Evolutionary conservation across 345 rosid species (phyloP).

Genomic region (Firmiana major): DNA sequence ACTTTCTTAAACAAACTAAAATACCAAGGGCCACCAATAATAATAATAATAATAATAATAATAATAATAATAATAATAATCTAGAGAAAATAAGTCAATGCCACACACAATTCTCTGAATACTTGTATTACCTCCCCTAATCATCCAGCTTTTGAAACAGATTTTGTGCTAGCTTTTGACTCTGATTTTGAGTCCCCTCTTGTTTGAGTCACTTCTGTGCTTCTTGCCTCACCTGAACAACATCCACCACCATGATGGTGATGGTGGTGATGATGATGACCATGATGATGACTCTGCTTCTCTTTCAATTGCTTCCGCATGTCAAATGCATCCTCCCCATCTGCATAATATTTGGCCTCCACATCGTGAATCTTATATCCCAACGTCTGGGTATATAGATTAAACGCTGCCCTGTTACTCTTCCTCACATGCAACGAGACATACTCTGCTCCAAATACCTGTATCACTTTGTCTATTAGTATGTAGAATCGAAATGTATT

Average conservation of each 20-base stretch:
- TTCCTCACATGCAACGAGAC: conserved; percentile 92
- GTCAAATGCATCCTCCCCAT: conserved; percentile 98
- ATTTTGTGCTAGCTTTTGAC: conserved; percentile 43
- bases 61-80: not conserved
- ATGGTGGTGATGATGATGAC: conserved; percentile 50
- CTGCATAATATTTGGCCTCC: conserved; percentile 96
- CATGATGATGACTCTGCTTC: conserved; percentile 67
- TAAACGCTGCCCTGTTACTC: conserved; percentile 94
- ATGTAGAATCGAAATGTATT: not conserved
- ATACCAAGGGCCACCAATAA: conserved; percentile 1
- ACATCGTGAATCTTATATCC: conserved; percentile 87
- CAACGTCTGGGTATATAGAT: conserved; percentile 80
- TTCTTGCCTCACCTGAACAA: conserved; percentile 59
- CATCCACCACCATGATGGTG: conserved; percentile 88
- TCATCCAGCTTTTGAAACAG: conserved; percentile 36
- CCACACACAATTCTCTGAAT: conserved; percentile 3
- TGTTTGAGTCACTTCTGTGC: conserved; percentile 39
- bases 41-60: not conserved
- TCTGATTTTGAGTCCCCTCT: conserved; percentile 49
- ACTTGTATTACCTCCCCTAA: conserved; percentile 15
- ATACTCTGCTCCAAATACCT: conserved; percentile 93
- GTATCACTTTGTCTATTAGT: conserved; percentile 4
- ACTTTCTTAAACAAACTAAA: conserved; percentile 5
- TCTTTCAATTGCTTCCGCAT: conserved; percentile 94
- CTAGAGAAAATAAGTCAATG: not conserved